Conservation (phyloP, 495 filamentous ascomycete genomes). For the Choiromyces venosus region DNA sequence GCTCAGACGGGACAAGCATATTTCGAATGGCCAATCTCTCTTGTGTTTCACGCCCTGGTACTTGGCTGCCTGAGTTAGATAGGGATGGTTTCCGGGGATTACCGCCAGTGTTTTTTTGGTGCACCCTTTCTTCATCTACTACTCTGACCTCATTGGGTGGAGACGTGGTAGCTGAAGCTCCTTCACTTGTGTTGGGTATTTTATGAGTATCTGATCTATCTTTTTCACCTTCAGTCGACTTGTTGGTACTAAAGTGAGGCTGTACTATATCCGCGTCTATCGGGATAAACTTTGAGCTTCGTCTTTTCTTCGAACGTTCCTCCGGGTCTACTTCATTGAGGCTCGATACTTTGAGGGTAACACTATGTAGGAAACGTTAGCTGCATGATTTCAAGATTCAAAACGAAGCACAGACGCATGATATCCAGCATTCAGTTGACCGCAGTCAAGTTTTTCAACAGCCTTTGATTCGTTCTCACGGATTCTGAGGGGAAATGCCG, state of each 20-base stretch:
- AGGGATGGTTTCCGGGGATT: not conserved
- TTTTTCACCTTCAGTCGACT: not conserved
- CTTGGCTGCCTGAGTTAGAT: not conserved
- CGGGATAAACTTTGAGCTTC: conserved; percentile 23
- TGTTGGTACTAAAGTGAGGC: conserved; percentile 12
- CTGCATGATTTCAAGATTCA: not conserved
- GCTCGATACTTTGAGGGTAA: conserved; percentile 39
- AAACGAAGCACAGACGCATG: conserved; percentile 32
- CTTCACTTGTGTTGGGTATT: not conserved
- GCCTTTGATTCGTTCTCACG: conserved; percentile 28
- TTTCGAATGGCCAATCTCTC: conserved; percentile 29
- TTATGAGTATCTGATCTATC: not conserved
- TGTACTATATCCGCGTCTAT: conserved; percentile 31
- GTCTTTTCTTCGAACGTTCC: conserved; percentile 26
- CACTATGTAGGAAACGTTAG: conserved; percentile 10
- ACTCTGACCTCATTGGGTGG: not conserved
- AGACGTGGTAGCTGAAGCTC: not conserved
- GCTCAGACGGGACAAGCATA: conserved; percentile 24
- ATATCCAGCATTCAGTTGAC: conserved; percentile 37
- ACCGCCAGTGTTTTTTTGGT: not conserved
- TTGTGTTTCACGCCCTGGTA: conserved; percentile 24
- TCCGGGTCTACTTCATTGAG: conserved; percentile 20
- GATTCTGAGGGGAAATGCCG: conserved; percentile 30
- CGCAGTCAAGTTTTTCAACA: conserved; percentile 32
- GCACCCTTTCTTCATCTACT: not conserved